phyloP scores from a whole-genome alignment of 768 basidiomycete species.

The Leccinum incarnatum region DNA sequence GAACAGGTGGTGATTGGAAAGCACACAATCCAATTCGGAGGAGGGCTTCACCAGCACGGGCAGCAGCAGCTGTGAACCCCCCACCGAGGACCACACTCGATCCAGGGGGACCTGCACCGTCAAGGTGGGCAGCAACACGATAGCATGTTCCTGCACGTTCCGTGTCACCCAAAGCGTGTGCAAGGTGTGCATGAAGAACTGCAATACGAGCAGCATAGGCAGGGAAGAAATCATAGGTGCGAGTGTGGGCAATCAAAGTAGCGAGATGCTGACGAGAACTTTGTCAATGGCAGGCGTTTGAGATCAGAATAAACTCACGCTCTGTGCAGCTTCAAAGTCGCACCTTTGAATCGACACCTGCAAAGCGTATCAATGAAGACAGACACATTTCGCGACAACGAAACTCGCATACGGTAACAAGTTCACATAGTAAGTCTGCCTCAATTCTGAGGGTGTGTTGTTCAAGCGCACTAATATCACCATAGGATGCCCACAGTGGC shows the following conservation, averaged over 20 bases:
- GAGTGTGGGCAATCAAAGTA: conserved; percentile 57
- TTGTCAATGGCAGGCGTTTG: background rate
- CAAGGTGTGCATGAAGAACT: conserved; percentile 69
- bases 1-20: background rate
- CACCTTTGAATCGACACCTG: conserved; percentile 67
- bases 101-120: conserved; percentile 32
- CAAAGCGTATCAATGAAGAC: background rate
- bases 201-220: conserved; percentile 60
- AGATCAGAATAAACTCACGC: conserved; percentile 34
- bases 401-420: conserved; percentile 51
- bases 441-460: conserved; percentile 56
- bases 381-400: background rate
- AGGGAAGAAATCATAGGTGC: conserved; percentile 54
- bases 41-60: conserved; percentile 50
- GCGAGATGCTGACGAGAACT: conserved; percentile 34
- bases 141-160: conserved; percentile 62
- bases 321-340: conserved; percentile 63
- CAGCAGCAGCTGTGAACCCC: conserved; percentile 46
- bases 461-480: conserved; percentile 49
- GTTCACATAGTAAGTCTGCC: conserved; percentile 70
- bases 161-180: conserved; percentile 58
- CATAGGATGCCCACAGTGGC: conserved; percentile 51
- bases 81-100: conserved; percentile 14
- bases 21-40: conserved; percentile 45
- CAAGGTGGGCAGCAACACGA: conserved; percentile 54